Evolutionary conservation across 2,329 filamentous ascomycete species (phyloP).

Genomic region (Cladosporium sp.): DNA sequence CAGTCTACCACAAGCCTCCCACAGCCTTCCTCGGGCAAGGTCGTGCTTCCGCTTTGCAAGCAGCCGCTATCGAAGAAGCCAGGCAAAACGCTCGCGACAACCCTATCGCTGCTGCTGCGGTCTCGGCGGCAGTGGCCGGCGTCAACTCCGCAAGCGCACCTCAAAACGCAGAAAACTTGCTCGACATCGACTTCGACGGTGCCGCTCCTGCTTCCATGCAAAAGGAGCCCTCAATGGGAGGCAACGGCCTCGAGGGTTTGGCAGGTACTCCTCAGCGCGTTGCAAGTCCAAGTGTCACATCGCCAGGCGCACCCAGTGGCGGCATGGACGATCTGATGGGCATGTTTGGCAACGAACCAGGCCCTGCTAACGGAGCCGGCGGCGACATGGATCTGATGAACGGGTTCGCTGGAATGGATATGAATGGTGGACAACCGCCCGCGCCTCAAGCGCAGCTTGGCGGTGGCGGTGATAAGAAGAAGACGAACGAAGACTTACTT

Average conservation of each 20-base stretch:
- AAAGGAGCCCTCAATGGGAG: constrained; percentile 50
- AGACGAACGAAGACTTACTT: constrained; percentile 51
- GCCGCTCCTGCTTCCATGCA: constrained; percentile 84
- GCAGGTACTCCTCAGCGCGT: constrained; percentile 65
- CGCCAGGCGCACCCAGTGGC: constrained; percentile 40
- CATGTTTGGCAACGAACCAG: constrained; percentile 51
- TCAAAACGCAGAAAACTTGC: constrained; percentile 85
- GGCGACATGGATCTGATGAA: constrained; percentile 55
- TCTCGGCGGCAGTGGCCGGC: constrained; percentile 58
- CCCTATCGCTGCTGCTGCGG: constrained; percentile 81
- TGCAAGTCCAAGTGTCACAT: constrained; percentile 54
- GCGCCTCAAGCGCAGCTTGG: constrained; percentile 59
- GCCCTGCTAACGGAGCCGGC: constrained; percentile 21
- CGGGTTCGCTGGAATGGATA: constrained; percentile 76
- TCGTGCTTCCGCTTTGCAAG: constrained; percentile 88
- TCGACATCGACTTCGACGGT: constrained; percentile 95
- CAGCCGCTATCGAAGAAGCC: constrained; percentile 94
- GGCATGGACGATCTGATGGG: constrained; percentile 81
- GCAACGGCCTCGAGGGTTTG: constrained; percentile 50
- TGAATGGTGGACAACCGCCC: constrained; percentile 62
- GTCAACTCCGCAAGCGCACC: constrained; percentile 43
- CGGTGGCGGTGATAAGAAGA: constrained; percentile 44
- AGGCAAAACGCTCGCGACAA: constrained; percentile 88
- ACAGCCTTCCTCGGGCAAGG: constrained; percentile 98
- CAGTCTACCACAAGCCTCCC: constrained; percentile 96